A percentile compares a stretch with the other conserved stretches of the same genome.
Conservation (phyloP, 352 stramenopile genomes). For the Phytophthora colocasiae region DNA sequence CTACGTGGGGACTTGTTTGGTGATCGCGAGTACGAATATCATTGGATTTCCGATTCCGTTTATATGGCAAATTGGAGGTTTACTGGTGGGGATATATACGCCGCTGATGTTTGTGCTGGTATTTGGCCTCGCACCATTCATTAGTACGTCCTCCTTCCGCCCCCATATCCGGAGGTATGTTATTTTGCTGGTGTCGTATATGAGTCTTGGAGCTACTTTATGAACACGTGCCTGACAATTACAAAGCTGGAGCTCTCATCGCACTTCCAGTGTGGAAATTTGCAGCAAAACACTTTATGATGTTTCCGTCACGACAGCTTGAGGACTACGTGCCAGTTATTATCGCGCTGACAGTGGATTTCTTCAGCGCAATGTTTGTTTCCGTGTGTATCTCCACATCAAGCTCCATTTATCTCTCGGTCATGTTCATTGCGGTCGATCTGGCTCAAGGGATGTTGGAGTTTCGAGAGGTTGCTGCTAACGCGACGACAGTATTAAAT, state of each 20-base stretch:
- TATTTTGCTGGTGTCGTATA: neutral
- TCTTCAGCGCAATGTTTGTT: conserved; percentile 32
- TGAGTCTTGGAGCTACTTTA: conserved; percentile 12
- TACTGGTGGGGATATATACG: conserved; percentile 9
- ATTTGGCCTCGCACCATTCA: conserved; percentile 10
- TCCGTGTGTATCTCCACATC: conserved; percentile 33
- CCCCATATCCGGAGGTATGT: neutral
- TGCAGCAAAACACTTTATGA: conserved; percentile 24
- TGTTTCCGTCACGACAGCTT: conserved; percentile 6
- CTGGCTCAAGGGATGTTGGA: conserved; percentile 14
- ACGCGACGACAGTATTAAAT: conserved; percentile 3
- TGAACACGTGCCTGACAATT: conserved; percentile 3
- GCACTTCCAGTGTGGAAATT: conserved; percentile 26
- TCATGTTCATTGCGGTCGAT: conserved; percentile 14
- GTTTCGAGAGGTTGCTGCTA: conserved; percentile 18
- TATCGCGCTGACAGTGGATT: conserved; percentile 27
- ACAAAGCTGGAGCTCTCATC: conserved; percentile 4
- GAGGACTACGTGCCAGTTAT: conserved; percentile 26
- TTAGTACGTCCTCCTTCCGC: neutral
- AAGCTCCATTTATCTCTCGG: conserved; percentile 3
- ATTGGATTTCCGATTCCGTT: conserved; percentile 21
- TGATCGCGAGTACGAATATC: neutral
- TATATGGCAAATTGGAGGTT: conserved; percentile 12
- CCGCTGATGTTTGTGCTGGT: conserved; percentile 8
- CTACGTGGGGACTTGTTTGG: conserved; percentile 4